Evolutionary conservation across 148 eudicot species (phyloP).

Genomic region (Chenopodium album): DNA sequence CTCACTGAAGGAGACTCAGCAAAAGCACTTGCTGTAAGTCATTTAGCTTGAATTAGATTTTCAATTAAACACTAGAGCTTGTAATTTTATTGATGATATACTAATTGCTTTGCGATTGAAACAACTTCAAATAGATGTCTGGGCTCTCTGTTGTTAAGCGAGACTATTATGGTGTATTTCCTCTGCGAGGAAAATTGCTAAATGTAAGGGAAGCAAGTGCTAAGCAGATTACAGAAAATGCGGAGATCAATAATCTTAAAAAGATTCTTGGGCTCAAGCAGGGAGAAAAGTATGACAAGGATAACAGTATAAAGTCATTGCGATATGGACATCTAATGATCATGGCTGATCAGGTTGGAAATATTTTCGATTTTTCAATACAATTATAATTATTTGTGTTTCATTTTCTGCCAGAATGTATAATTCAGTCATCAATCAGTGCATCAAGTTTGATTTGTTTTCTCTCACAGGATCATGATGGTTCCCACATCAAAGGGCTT

Average conservation of each 20-base stretch:
- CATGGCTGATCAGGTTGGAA: conserved; percentile 93
- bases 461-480: conserved; percentile 84
- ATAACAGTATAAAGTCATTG: conserved; percentile 46
- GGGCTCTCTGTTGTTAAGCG: conserved; percentile 74
- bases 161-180: conserved; percentile 76
- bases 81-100: not conserved
- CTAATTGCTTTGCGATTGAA: not conserved
- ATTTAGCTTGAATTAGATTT: not conserved
- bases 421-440: not conserved
- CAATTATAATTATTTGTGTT: not conserved
- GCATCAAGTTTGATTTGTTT: not conserved
- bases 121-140: conserved; percentile 53
- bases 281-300: conserved; percentile 60
- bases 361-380: not conserved
- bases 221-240: conserved; percentile 72
- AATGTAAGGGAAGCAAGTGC: conserved; percentile 98
- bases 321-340: conserved; percentile 98
- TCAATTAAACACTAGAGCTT: not conserved
- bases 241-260: conserved; percentile 71
- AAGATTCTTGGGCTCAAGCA: conserved; percentile 88
- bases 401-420: not conserved
- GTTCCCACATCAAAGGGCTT: conserved; percentile 95
- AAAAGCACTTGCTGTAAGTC: conserved; percentile 86
- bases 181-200: conserved; percentile 87
- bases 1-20: conserved; percentile 99